Conservation (phyloP, 768 basidiomycete genomes). For the Xerocomus brunneocitrinus region DNA sequence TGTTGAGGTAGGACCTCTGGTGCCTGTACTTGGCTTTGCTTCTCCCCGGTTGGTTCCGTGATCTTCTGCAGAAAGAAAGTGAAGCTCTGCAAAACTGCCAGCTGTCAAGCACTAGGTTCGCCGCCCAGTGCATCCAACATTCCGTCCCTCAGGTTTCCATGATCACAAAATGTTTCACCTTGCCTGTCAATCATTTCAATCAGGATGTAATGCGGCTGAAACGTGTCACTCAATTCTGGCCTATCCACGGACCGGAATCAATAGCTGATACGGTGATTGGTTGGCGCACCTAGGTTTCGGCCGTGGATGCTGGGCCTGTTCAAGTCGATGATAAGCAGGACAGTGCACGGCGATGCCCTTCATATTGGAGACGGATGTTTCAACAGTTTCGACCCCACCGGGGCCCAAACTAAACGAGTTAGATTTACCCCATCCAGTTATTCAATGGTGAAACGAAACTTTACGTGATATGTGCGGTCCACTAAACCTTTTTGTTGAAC, state of each 20-base stretch:
- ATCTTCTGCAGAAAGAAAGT: conserved; percentile 1
- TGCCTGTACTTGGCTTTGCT: conserved; percentile 9
- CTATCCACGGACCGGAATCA: conserved; percentile 7
- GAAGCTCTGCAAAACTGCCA: conserved; percentile 3
- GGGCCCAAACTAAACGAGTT: background rate
- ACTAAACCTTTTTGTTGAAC: background rate
- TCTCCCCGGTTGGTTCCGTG: background rate
- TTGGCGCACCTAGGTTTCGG: conserved; percentile 1
- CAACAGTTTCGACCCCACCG: background rate
- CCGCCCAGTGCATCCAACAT: background rate
- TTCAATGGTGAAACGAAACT: conserved; percentile 9
- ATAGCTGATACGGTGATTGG: conserved; percentile 9
- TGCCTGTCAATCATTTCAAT: conserved; percentile 9
- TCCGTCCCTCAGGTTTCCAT: conserved; percentile 16
- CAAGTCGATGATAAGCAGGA: background rate
- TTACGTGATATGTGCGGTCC: conserved; percentile 11
- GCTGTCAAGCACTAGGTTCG: conserved; percentile 1
- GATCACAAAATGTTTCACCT: conserved; percentile 14
- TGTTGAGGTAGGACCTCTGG: conserved; percentile 17
- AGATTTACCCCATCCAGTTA: conserved; percentile 7
- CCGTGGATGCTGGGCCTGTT: conserved; percentile 9
- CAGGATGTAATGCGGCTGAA: conserved; percentile 24
- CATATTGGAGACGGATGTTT: background rate
- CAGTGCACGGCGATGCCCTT: background rate
- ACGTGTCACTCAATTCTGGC: conserved; percentile 15